Base-by-base conservation (phyloP, 129 eudicot species). In the Mikania micrantha region DNA sequence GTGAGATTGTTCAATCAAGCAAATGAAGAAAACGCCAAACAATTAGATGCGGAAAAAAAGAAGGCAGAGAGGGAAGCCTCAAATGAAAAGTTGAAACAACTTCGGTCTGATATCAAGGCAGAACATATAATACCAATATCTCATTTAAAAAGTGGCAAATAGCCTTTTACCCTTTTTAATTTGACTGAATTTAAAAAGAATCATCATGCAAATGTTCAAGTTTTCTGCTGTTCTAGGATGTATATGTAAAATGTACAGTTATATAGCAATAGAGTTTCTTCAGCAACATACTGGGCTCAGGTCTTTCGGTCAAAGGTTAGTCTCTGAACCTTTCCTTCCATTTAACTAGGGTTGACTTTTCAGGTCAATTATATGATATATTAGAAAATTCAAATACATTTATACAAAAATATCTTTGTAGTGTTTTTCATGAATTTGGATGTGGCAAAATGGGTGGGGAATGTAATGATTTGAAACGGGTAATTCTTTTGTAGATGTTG, bases 21-120 rank as follows among this genome's bases (percentile, higher is more conserved):
- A 20, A 83, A 83, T 17, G 88, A 87, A 49, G 97, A 91, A 60
- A 91, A 91, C 48, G 67, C 79, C 77, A 91, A 87, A 81, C 97
- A 83, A 63, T 73, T 83, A 53, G 95, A 91, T 72, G 45, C 78
- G 25, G 95, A 91, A 66, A 91, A 58, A 45, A 91, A 85, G 79
- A 87, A 87, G 73, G 90, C 80, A 24, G 97, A 82, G 67, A 87
- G 81, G 77, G 92, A 87, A 78, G 82, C 87, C 52, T 70, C 81
- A 63, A 77, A 41, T 41, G 87, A 78, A 53, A 73, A 70, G 68
- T 29, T 35, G 65, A 85, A 81, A 65, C 63, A 38, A 34, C 62
- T 64, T 48, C 67, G 72, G 69, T 60, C 86, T 25, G 36, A 53
- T 47, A 72, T 67, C 62, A 76, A 71, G 21, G 20, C 82, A 10